Evolutionary conservation across 768 basidiomycete genomes (phyloP).

Genomic region (Rhizopogon vinicolor): DNA sequence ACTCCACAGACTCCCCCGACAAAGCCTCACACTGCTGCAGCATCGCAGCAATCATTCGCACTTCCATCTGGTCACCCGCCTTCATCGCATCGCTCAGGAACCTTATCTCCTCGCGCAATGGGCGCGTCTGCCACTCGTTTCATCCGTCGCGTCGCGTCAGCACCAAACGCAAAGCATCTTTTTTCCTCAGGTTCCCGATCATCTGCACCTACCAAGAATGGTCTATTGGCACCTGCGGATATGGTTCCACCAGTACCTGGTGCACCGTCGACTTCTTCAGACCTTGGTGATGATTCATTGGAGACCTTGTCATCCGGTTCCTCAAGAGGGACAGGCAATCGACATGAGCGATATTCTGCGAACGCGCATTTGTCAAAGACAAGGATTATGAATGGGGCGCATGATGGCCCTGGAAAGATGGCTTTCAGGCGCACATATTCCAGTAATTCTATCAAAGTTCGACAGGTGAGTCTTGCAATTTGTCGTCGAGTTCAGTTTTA

Average conservation of each 20-base stretch:
- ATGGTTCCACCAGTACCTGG: constrained; percentile 51
- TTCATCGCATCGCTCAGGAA: constrained; percentile 36
- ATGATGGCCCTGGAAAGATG: constrained; percentile 52
- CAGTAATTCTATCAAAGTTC: constrained; percentile 94
- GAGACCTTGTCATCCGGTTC: constrained; percentile 79
- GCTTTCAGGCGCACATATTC: constrained; percentile 95
- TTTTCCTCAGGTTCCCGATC: constrained; percentile 62
- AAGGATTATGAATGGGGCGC: constrained; percentile 39
- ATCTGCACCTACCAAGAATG: constrained; percentile 65
- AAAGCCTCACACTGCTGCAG: constrained; percentile 24
- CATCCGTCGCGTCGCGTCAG: constrained; percentile 92
- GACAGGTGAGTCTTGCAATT: constrained; percentile 51
- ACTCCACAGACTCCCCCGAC: constrained; percentile 30
- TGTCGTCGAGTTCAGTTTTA: background rate
- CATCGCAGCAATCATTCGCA: constrained; percentile 39
- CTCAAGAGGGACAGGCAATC: constrained; percentile 49
- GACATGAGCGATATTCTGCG: constrained; percentile 32
- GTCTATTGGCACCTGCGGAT: constrained; percentile 69
- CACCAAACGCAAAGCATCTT: constrained; percentile 92
- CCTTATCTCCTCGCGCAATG: constrained; percentile 65
- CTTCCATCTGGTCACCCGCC: constrained; percentile 22
- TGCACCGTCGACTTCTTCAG: constrained; percentile 42
- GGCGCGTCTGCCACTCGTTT: constrained; percentile 80
- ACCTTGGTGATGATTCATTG: constrained; percentile 64
- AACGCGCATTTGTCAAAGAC: constrained; percentile 28